Percentiles rank a stretch among this genome's conserved stretches.
Evolutionary conservation across 768 basidiomycete genomes (phyloP).

Genomic region (Phylloporus rhodoxanthus): DNA sequence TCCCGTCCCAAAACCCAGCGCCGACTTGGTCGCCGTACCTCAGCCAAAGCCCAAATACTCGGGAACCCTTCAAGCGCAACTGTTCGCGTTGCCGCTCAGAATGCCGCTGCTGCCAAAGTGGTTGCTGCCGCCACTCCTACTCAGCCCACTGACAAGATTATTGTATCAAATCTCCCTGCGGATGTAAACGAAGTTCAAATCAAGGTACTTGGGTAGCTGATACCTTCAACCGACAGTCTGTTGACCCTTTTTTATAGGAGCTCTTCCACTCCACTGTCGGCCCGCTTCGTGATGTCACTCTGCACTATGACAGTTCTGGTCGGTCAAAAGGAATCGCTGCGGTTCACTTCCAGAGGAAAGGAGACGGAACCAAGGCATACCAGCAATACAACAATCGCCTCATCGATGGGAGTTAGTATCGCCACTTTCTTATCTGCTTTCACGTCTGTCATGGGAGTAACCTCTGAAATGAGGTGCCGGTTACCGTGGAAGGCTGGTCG

Average conservation of each 20-base stretch:
- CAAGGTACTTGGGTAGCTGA: slow-evolving; percentile 52
- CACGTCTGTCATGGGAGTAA: slow-evolving; percentile 18
- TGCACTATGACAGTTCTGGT: slow-evolving; percentile 80
- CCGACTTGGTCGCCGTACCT: slow-evolving; percentile 38
- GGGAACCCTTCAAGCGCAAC: slow-evolving; percentile 49
- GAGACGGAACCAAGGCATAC: slow-evolving; percentile 89
- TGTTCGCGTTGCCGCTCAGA: slow-evolving; percentile 48
- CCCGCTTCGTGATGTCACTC: slow-evolving; percentile 72
- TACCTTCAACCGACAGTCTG: neutral
- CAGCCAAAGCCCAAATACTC: slow-evolving; percentile 55
- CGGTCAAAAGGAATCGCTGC: slow-evolving; percentile 88
- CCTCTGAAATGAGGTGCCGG: slow-evolving; percentile 14
- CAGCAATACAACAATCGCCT: slow-evolving; percentile 96
- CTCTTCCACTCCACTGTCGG: slow-evolving; percentile 90
- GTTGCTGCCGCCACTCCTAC: slow-evolving; percentile 37
- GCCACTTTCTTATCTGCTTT: slow-evolving; percentile 40
- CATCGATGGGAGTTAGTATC: slow-evolving; percentile 99
- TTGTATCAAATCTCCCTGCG: slow-evolving; percentile 86
- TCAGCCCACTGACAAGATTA: slow-evolving; percentile 74
- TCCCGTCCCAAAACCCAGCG: slow-evolving; percentile 45
- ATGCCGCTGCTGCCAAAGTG: slow-evolving; percentile 37
- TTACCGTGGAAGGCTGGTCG: slow-evolving; percentile 22
- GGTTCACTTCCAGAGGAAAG: slow-evolving; percentile 78
- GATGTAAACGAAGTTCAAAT: slow-evolving; percentile 94
- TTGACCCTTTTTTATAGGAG: slow-evolving; percentile 53